Evolutionary conservation across 2,329 filamentous ascomycete genomes (phyloP), one percentile per base, ranked within the genome.

Genomic region (Xylariales sp.): DNA sequence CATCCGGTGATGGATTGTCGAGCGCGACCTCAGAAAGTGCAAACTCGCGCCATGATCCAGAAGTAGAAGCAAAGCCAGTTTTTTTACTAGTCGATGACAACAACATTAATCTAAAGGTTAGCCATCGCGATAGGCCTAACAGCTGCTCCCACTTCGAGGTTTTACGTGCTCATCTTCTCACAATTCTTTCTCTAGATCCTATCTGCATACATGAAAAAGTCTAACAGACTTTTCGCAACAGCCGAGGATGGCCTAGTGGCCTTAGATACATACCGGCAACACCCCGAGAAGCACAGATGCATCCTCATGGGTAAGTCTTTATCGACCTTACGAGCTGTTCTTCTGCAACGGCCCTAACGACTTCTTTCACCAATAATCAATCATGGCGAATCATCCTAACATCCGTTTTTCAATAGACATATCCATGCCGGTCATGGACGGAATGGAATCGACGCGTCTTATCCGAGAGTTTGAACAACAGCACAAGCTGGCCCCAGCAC

Each of bases 391-490:
- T n/a, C n/a, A n/a, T n/a, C n/a, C n/a, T n/a, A n/a, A n/a, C n/a
- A n/a, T n/a, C n/a, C n/a, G n/a, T n/a, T n/a, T n/a, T n/a, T n/a
- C n/a, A n/a, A n/a, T n/a, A n/a, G 34, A 37, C 13, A 61, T 69
- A 6, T 66, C 57, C 47, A 72, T 72, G 68, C 68, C 68, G 1
- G 51, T 69, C 12, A 59, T 72, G 16, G 61, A 72, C 41, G 63
- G 63, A 1, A 55, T 66, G 16, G 59, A 56, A 6, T 59, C 59
- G 0, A 70, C 66, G n/a, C 53, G 56, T 6, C 55, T 55, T 40
- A 69, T 70, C 17, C 59, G 67, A 8, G 51, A 57, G 2, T 55
- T 66, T 16, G 67, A 72, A 45, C 55, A 58, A 8, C 55, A 63
- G 3, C 49, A 57, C 16, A 53, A 55, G 1, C 48, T 65, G 1